Percentiles rank a stretch among this genome's conserved stretches.
Conservation (phyloP, 306 rosid species). For the Glycyrrhiza uralensis region DNA sequence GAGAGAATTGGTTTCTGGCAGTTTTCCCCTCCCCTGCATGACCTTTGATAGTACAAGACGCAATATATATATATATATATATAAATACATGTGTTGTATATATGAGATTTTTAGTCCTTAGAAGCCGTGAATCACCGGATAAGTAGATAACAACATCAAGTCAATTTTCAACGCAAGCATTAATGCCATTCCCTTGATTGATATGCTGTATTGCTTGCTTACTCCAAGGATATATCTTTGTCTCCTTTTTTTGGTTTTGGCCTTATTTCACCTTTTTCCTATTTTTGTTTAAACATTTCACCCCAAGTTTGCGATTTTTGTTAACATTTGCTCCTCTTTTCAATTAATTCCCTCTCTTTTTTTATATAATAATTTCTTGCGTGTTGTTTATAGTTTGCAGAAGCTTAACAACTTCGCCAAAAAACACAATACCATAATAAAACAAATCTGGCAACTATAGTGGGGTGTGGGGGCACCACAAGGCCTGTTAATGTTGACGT, state of each 20-base stretch:
- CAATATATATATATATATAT: neutral
- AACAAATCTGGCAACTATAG: neutral
- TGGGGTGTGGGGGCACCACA: conserved; percentile 17
- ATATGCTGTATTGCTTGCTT: conserved; percentile 5
- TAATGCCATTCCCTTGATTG: conserved; percentile 2
- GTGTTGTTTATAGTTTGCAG: conserved; percentile 15
- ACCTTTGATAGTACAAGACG: neutral
- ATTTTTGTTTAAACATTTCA: conserved; percentile 33
- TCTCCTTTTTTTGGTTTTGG: neutral
- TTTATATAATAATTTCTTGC: conserved; percentile 14
- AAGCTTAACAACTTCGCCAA: neutral
- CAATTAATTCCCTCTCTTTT: too few species aligned
- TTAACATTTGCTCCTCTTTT: neutral
- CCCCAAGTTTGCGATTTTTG: neutral
- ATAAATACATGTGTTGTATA: too few species aligned
- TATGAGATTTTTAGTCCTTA: neutral
- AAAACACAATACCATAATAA: neutral
- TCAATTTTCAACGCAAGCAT: conserved; percentile 19
- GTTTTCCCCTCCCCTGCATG: too few species aligned
- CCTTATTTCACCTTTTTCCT: conserved; percentile 22
- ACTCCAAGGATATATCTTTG: conserved; percentile 7
- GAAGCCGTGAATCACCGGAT: conserved; percentile 29
- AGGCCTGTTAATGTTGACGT: conserved; percentile 9
- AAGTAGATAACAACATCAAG: conserved; percentile 31
- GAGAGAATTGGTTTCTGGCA: too few species aligned